Percentiles rank a stretch among this genome's conserved stretches.
Evolutionary conservation across 305 asterid genomes (phyloP).

Genomic region (Fraxinus velutina): DNA sequence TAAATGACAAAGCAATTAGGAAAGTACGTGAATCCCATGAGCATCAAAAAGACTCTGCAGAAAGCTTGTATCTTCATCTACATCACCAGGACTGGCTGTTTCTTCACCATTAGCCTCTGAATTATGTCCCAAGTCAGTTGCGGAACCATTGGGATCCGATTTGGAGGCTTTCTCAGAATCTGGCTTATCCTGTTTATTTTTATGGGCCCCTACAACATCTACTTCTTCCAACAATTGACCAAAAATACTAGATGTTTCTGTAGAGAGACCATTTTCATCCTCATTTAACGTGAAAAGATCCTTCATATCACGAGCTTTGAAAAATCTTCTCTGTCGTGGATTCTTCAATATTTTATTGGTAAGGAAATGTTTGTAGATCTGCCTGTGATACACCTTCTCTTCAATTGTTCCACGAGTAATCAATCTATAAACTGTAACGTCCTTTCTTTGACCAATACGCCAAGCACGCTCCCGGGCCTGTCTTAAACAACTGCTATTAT

Average conservation of each 20-base stretch:
- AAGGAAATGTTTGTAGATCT: conserved; percentile 90
- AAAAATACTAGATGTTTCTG: conserved; percentile 85
- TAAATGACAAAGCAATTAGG: conserved; percentile 12
- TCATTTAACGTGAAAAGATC: conserved; percentile 87
- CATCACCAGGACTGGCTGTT: conserved; percentile 30
- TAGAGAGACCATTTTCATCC: conserved; percentile 61
- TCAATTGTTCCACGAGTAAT: conserved; percentile 96
- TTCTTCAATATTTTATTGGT: conserved; percentile 91
- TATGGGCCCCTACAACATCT: conserved; percentile 51
- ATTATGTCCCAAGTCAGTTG: conserved; percentile 30
- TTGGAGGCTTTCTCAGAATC: conserved; percentile 24
- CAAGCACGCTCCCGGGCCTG: conserved; percentile 99
- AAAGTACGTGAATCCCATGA: conserved; percentile 82
- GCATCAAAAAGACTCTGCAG: conserved; percentile 71
- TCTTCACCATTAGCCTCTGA: conserved; percentile 38
- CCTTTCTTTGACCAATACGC: conserved; percentile 97
- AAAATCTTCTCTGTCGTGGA: conserved; percentile 95
- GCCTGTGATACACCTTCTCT: conserved; percentile 97
- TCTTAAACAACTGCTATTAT: conserved; percentile 28
- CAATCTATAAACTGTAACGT: conserved; percentile 83
- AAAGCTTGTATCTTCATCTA: conserved; percentile 62
- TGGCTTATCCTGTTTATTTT: conserved; percentile 35
- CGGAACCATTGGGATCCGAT: conserved; percentile 27
- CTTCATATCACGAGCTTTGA: conserved; percentile 94
- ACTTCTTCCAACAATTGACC: conserved; percentile 65